A percentile compares a stretch with the other conserved stretches of the same genome.
These are phyloP conservation scores for Comarum palustre DNA, from an alignment of 306 rosid genomes.

Conservation along the genomic window DNA sequence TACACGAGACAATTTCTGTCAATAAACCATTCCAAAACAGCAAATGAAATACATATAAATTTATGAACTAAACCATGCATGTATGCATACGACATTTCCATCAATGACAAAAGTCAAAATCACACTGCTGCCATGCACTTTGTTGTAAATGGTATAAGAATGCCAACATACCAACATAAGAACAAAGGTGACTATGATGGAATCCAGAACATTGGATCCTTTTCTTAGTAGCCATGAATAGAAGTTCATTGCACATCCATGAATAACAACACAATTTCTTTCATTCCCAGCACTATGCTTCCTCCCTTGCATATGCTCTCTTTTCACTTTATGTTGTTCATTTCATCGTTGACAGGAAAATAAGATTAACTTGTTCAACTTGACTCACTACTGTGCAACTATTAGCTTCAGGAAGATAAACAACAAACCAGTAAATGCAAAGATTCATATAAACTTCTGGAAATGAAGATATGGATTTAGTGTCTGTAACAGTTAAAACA, in stretches of 20 bases:
- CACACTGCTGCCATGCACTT: no score
- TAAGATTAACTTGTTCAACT: background rate
- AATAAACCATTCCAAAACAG: no score
- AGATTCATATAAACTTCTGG: background rate
- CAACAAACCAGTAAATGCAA: background rate
- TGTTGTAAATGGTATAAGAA: no score
- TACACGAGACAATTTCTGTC: no score
- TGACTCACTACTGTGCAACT: background rate
- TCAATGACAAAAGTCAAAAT: no score
- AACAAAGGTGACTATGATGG: background rate
- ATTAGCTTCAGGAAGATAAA: background rate
- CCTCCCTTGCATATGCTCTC: background rate
- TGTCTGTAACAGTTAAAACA: background rate
- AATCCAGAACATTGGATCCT: background rate
- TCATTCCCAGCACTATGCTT: background rate
- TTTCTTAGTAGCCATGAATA: background rate
- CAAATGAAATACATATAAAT: no score
- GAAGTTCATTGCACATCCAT: background rate
- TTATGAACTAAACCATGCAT: no score
- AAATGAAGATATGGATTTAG: background rate
- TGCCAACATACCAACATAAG: no score
- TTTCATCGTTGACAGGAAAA: background rate
- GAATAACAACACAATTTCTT: background rate
- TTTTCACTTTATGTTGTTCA: background rate
- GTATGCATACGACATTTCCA: no score